Evolutionary conservation across 768 basidiomycete genomes (phyloP).

Genomic region (Pleurotus djamor): DNA sequence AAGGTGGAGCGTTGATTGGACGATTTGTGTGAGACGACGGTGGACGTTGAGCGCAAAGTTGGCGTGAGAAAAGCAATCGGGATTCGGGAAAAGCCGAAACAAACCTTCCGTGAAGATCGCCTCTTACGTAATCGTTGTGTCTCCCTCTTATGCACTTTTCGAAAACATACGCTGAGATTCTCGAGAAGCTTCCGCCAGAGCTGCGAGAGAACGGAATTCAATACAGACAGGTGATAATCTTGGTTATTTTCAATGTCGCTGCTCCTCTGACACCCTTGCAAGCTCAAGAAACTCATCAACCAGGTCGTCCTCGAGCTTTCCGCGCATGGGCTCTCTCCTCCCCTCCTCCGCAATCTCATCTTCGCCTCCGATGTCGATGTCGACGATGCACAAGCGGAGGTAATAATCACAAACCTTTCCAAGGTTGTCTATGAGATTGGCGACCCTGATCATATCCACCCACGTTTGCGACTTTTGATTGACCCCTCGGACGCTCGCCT

Average conservation of each 20-base stretch:
- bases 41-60: too few relatives aligned
- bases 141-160: slow-evolving; percentile 62
- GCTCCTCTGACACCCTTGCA: slow-evolving; percentile 22
- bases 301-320: slow-evolving; percentile 77
- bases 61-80: too few relatives aligned
- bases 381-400: slow-evolving; percentile 4
- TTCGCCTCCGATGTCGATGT: neutral
- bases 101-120: too few relatives aligned
- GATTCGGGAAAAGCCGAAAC: too few relatives aligned
- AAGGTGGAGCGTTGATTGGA: too few relatives aligned
- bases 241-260: neutral
- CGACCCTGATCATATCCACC: slow-evolving; percentile 47
- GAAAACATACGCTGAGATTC: slow-evolving; percentile 63
- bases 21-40: too few relatives aligned
- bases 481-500: slow-evolving; percentile 18
- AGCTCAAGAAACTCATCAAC: slow-evolving; percentile 89
- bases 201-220: slow-evolving; percentile 78
- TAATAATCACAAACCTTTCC: slow-evolving; percentile 10
- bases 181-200: slow-evolving; percentile 71
- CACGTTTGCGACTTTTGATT: slow-evolving; percentile 54
- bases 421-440: slow-evolving; percentile 58
- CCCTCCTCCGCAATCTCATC: slow-evolving; percentile 42
- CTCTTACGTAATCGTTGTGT: neutral
- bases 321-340: slow-evolving; percentile 59
- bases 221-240: slow-evolving; percentile 63